phyloP scores from a whole-genome alignment of 306 rosid species.

The Pyrus pyrifolia region DNA sequence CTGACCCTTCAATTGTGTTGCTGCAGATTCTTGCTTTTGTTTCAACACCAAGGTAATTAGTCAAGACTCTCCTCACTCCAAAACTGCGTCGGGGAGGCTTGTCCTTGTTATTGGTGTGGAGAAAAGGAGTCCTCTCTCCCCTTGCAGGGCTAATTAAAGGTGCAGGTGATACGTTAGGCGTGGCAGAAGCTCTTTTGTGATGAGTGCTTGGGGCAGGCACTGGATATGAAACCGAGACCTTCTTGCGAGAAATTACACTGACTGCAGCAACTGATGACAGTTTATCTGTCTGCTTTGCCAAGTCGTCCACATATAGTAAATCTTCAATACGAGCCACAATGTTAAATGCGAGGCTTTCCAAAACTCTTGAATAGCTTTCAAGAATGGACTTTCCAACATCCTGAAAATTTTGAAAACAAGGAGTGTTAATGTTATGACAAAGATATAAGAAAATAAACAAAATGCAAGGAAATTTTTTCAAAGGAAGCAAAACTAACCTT shows the following conservation, averaged over 20 bases:
- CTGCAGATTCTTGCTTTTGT: slow-evolving; percentile 52
- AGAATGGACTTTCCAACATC: slow-evolving; percentile 90
- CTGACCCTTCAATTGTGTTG: slow-evolving; percentile 44
- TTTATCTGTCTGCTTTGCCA: slow-evolving; percentile 66
- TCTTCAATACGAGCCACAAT: slow-evolving; percentile 87
- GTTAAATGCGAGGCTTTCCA: slow-evolving; percentile 91
- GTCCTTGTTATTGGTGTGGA: slow-evolving; percentile 32
- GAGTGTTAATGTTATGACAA: neutral
- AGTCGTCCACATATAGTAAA: slow-evolving; percentile 72
- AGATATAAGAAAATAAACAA: neutral
- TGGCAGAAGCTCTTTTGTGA: slow-evolving; percentile 33
- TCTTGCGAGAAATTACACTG: slow-evolving; percentile 51
- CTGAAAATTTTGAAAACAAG: slow-evolving; percentile 30
- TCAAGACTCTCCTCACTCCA: slow-evolving; percentile 78
- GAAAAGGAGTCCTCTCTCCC: slow-evolving; percentile 81
- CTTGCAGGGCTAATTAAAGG: slow-evolving; percentile 71
- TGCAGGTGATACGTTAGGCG: slow-evolving; percentile 51
- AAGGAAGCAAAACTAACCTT: slow-evolving; percentile 39
- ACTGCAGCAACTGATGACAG: slow-evolving; percentile 50
- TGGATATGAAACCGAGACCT: slow-evolving; percentile 34
- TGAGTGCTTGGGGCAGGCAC: slow-evolving; percentile 84
- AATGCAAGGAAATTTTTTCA: neutral
- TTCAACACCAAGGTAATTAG: slow-evolving; percentile 90
- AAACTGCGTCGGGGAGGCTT: slow-evolving; percentile 67
- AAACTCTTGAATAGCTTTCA: slow-evolving; percentile 90